Percentiles rank a stretch among this genome's conserved stretches.
These are phyloP conservation scores for Fistulifera pelliculosa DNA, from an alignment of 108 stramenopile genomes.

Conservation along the genomic window DNA sequence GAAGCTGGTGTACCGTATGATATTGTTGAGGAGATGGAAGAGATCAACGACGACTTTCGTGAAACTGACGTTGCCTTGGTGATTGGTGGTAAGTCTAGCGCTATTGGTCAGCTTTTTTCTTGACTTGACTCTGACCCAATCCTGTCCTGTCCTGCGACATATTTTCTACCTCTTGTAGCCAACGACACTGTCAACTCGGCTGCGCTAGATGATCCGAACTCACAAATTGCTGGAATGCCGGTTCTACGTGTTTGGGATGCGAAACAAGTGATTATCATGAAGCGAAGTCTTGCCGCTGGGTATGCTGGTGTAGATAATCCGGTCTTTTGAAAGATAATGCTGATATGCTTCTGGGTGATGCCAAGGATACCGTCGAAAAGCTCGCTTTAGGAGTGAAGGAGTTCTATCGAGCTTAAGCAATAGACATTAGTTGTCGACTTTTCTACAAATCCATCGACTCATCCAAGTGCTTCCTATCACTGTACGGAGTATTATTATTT, in stretches of 20 bases:
- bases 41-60: constrained; percentile 93
- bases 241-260: constrained; percentile 96
- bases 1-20: constrained; percentile 99
- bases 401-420: constrained; percentile 17
- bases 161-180: constrained; percentile 25
- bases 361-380: constrained; percentile 91
- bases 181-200: constrained; percentile 84
- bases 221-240: constrained; percentile 93
- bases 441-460: too few species aligned
- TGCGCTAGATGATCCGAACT: constrained; percentile 95
- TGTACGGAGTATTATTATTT: too few species aligned
- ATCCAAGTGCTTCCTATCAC: too few species aligned
- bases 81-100: constrained; percentile 75
- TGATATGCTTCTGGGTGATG: constrained; percentile 95
- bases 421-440: too few species aligned
- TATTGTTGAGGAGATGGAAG: constrained; percentile 97
- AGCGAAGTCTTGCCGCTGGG: constrained; percentile 93
- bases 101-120: too few species aligned
- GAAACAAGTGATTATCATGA: constrained; percentile 98
- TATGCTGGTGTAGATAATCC: constrained; percentile 99
- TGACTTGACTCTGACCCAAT: too few species aligned
- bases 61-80: constrained; percentile 91
- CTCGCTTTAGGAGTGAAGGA: constrained; percentile 73
- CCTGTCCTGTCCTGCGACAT: too few species aligned
- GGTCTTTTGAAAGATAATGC: constrained; percentile 97